Conservation (phyloP, 306 rosid genomes). For the Carpinus fangiana region DNA sequence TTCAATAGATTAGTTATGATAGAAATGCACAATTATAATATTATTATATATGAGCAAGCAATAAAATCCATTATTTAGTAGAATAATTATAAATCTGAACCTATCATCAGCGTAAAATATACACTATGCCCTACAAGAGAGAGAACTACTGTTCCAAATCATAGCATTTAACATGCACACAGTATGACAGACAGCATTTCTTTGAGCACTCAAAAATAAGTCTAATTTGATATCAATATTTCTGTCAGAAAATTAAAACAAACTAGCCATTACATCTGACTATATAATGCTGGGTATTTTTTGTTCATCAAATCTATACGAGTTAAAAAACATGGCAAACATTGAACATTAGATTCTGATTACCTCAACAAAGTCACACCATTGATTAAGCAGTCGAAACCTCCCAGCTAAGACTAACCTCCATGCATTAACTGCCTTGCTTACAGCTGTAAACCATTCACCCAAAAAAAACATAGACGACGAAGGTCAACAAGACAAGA, state of each 20-base stretch:
- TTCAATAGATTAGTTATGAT: constrained; percentile 37
- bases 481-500: constrained; percentile 9
- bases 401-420: constrained; percentile 80
- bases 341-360: constrained; percentile 16
- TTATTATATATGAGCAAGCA: not conserved
- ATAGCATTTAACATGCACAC: constrained; percentile 3
- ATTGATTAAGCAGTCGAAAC: constrained; percentile 72
- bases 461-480: constrained; percentile 22
- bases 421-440: constrained; percentile 84
- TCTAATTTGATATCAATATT: not conserved
- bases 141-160: not conserved
- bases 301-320: not conserved
- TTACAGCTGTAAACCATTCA: constrained; percentile 61
- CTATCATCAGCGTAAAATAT: not conserved
- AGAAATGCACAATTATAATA: constrained; percentile 2
- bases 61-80: not conserved
- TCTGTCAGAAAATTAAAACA: too few species aligned
- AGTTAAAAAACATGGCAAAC: not conserved
- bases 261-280: not conserved
- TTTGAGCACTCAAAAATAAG: not conserved
- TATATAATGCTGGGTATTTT: not conserved
- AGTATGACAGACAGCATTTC: not conserved
- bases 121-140: not conserved
- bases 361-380: constrained; percentile 99
- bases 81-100: not conserved